These are phyloP conservation scores for Hylodesmum podocarpum DNA, from an alignment of 306 rosid genomes.

Conservation along the genomic window DNA sequence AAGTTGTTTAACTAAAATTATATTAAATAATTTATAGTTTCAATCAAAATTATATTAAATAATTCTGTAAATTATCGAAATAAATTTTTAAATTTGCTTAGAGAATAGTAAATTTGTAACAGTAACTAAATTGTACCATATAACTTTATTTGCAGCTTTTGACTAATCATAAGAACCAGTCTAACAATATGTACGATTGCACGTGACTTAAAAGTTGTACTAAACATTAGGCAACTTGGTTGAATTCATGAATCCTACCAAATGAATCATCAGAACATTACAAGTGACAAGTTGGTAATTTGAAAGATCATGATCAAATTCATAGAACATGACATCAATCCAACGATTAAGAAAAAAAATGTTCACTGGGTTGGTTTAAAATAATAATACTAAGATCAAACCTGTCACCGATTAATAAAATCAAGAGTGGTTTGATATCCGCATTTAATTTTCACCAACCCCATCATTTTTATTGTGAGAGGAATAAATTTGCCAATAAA, in stretches of 20 bases:
- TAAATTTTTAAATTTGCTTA: too few species aligned
- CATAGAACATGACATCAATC: not conserved
- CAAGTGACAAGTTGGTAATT: not conserved
- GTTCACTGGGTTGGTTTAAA: not conserved
- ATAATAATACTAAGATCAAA: not conserved
- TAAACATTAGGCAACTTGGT: not conserved
- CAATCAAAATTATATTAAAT: too few species aligned
- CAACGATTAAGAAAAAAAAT: not conserved
- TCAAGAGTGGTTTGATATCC: not conserved
- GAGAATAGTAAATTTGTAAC: too few species aligned
- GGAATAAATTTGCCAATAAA: conserved; percentile 29
- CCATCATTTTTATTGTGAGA: not conserved
- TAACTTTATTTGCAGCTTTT: not conserved
- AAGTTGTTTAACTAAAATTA: too few species aligned
- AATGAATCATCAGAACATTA: not conserved
- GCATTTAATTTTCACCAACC: conserved; percentile 15
- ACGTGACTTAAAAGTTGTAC: not conserved
- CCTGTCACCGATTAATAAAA: not conserved
- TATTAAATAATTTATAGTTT: too few species aligned
- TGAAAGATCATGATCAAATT: not conserved
- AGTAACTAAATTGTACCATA: too few species aligned
- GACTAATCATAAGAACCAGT: not conserved
- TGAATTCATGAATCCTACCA: not conserved
- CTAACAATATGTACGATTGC: not conserved
- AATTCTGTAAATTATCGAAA: too few species aligned